Evolutionary conservation across 345 rosid species (phyloP).

Genomic region (Zanthoxylum bungeanum): DNA sequence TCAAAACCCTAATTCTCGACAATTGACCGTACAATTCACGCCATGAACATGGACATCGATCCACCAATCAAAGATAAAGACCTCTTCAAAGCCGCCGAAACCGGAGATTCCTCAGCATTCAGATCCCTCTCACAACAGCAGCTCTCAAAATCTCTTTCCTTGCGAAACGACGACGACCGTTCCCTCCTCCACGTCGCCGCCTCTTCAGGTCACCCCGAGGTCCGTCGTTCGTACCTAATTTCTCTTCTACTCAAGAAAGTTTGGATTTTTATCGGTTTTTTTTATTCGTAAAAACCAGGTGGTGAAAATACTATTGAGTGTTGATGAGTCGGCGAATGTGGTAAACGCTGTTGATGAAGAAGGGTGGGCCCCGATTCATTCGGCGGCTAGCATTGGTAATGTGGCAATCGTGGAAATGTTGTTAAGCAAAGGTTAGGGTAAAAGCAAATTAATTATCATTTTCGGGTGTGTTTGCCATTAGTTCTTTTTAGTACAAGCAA

Average conservation of each 20-base stretch:
- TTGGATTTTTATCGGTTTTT: not conserved
- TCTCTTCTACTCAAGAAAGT: no score
- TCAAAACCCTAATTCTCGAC: conserved; percentile 4
- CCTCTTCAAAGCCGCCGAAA: conserved; percentile 79
- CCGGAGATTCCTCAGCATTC: conserved; percentile 62
- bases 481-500: not conserved
- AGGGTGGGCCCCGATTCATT: conserved; percentile 94
- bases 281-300: conserved; percentile 38
- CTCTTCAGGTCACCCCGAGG: conserved; percentile 56
- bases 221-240: not conserved
- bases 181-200: conserved; percentile 84
- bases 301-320: conserved; percentile 46
- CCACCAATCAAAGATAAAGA: conserved; percentile 45
- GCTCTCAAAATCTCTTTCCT: conserved; percentile 43
- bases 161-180: conserved; percentile 78
- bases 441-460: not conserved
- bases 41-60: conserved; percentile 48
- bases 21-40: not conserved
- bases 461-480: not conserved
- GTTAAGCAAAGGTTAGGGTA: conserved; percentile 49
- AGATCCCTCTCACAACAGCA: conserved; percentile 46
- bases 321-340: conserved; percentile 42
- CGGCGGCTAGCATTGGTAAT: conserved; percentile 76
- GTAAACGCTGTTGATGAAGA: conserved; percentile 74
- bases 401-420: conserved; percentile 53